A percentile compares a stretch with the other conserved stretches of the same genome.
phyloP scores from a whole-genome alignment of 805 yeast species.

The Hanseniaspora occidentalis region DNA sequence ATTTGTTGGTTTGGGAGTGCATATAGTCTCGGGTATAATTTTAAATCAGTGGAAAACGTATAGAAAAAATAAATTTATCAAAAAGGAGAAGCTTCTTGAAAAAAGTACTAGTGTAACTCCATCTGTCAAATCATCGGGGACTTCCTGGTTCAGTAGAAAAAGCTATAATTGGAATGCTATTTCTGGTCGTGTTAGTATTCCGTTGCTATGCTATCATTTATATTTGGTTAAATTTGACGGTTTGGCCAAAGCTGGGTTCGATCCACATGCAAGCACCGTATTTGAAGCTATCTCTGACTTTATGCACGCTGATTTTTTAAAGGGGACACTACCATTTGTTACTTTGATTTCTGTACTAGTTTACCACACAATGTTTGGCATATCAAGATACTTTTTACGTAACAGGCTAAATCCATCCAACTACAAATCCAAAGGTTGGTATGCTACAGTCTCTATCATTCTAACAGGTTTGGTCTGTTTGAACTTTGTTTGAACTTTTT shows the following conservation, averaged over 20 bases:
- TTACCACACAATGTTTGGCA: not conserved
- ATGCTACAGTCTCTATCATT: not conserved
- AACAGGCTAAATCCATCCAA: not conserved
- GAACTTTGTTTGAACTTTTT: not conserved
- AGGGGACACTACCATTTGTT: not conserved
- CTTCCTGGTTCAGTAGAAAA: not conserved
- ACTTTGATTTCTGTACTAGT: not conserved
- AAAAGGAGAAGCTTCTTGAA: too few species aligned
- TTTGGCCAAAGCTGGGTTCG: not conserved
- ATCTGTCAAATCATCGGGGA: too few species aligned
- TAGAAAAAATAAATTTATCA: not conserved
- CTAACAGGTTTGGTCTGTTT: not conserved
- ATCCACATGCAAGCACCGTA: not conserved
- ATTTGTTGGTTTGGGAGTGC: not conserved
- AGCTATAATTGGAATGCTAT: not conserved
- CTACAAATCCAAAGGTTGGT: not conserved
- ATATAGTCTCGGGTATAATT: not conserved
- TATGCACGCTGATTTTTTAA: not conserved
- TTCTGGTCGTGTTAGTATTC: not conserved
- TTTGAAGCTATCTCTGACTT: not conserved
- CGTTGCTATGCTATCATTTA: not conserved
- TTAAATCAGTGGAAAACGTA: not conserved
- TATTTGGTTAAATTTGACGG: not conserved
- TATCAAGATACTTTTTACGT: not conserved
- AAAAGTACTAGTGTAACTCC: too few species aligned